Evolutionary conservation across 2,329 filamentous ascomycete genomes (phyloP).

Genomic region (Aspergillus neotritici): DNA sequence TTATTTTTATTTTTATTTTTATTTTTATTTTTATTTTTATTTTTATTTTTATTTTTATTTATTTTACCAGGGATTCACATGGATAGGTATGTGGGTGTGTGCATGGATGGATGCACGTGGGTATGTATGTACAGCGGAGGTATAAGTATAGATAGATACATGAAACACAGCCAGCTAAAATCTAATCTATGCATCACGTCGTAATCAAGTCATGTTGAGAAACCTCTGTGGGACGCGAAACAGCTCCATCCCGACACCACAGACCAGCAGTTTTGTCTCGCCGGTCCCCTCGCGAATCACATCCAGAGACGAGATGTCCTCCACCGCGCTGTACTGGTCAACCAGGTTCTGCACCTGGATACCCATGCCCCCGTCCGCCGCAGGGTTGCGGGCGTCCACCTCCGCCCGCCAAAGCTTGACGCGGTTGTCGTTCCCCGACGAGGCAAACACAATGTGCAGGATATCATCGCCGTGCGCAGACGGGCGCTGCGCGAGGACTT

Average conservation of each 20-base stretch:
- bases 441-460: conserved; percentile 25
- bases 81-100: no score
- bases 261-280: conserved; percentile 34
- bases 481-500: conserved; percentile 20
- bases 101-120: no score
- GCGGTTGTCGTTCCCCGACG: conserved; percentile 44
- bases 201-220: conserved; percentile 1
- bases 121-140: no score
- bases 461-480: conserved; percentile 3
- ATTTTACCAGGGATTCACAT: no score
- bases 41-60: no score
- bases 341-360: conserved; percentile 22
- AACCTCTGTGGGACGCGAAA: conserved; percentile 20
- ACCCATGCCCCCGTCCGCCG: conserved; percentile 15
- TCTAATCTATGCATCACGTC: conserved; percentile 11
- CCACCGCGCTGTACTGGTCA: conserved; percentile 45
- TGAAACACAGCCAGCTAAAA: neutral
- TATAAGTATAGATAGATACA: no score
- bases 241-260: conserved; percentile 48
- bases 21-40: no score
- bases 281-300: conserved; percentile 21
- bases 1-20: no score
- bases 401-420: conserved; percentile 40
- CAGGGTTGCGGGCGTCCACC: conserved; percentile 21
- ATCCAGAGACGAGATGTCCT: conserved; percentile 52